A percentile compares a stretch with the other conserved stretches of the same genome.
Evolutionary conservation across 306 rosid species (phyloP).

Genomic region (Pueraria montana): DNA sequence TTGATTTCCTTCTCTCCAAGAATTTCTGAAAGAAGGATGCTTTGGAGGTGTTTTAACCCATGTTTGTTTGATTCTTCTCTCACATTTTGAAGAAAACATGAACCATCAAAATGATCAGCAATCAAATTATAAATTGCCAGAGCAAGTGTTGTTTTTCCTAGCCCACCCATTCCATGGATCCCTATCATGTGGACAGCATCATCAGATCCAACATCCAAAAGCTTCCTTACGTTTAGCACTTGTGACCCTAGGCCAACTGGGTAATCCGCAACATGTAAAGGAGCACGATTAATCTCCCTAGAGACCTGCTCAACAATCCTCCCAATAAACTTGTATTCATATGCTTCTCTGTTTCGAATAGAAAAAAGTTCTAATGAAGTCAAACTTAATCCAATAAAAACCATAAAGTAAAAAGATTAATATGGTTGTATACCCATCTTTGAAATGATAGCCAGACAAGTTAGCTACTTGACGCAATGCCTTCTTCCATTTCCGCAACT

Average conservation of each 20-base stretch:
- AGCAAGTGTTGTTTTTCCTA: constrained; percentile 9
- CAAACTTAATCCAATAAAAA: neutral
- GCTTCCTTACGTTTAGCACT: neutral
- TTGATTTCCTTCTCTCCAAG: neutral
- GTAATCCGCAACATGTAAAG: neutral
- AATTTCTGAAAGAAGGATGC: neutral
- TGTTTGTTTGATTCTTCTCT: neutral
- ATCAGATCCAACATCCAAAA: constrained; percentile 9
- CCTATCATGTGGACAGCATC: constrained; percentile 37
- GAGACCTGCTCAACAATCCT: neutral
- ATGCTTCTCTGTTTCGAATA: neutral
- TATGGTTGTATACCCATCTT: neutral
- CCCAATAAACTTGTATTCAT: neutral
- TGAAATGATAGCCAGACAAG: constrained; percentile 27
- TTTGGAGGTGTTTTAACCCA: constrained; percentile 44
- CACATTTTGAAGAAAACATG: neutral
- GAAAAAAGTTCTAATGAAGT: neutral
- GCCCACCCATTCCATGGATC: constrained; percentile 41
- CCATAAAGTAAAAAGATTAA: neutral
- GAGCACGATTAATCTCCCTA: neutral
- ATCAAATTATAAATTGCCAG: neutral
- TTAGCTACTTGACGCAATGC: neutral
- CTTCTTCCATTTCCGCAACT: neutral
- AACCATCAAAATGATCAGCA: neutral
- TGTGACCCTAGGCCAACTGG: constrained; percentile 38